Evolutionary conservation across 805 yeast genomes (phyloP).

Genomic region (Saccharomycopsis fermentans): DNA sequence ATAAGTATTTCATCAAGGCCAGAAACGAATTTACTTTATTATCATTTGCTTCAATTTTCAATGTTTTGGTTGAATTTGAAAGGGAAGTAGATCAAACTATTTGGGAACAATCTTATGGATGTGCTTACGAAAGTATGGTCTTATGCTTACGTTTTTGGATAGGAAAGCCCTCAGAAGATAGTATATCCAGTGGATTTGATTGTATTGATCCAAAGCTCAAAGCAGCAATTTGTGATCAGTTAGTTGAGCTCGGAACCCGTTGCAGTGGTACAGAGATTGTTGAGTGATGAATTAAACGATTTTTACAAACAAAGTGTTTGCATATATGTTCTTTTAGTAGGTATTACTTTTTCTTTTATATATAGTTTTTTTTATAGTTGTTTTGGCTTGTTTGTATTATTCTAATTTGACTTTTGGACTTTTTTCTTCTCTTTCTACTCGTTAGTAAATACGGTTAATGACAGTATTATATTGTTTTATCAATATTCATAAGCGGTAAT

Average conservation of each 20-base stretch:
- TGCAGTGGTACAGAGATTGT: conserved; percentile 19
- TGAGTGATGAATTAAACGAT: neutral
- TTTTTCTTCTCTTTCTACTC: neutral
- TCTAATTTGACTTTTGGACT: neutral
- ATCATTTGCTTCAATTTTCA: conserved; percentile 10
- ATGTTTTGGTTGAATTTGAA: conserved; percentile 10
- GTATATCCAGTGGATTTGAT: conserved; percentile 21
- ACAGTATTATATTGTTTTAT: no score
- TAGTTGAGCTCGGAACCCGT: conserved; percentile 22
- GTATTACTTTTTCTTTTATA: neutral
- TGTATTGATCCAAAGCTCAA: conserved; percentile 22
- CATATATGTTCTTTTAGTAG: neutral
- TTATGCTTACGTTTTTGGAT: conserved; percentile 24
- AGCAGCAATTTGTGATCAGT: conserved; percentile 25
- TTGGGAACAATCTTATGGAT: neutral
- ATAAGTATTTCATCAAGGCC: neutral
- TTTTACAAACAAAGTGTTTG: neutral
- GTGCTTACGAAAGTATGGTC: conserved; percentile 20
- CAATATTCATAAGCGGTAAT: no score
- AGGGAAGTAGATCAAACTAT: neutral
- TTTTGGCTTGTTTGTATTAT: neutral
- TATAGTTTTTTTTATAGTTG: neutral
- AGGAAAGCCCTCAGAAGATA: conserved; percentile 21
- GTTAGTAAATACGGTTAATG: no score
- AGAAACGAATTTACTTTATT: conserved; percentile 9